Conservation (phyloP, 139 green algal genomes). For the Picochlorum sp. region DNA sequence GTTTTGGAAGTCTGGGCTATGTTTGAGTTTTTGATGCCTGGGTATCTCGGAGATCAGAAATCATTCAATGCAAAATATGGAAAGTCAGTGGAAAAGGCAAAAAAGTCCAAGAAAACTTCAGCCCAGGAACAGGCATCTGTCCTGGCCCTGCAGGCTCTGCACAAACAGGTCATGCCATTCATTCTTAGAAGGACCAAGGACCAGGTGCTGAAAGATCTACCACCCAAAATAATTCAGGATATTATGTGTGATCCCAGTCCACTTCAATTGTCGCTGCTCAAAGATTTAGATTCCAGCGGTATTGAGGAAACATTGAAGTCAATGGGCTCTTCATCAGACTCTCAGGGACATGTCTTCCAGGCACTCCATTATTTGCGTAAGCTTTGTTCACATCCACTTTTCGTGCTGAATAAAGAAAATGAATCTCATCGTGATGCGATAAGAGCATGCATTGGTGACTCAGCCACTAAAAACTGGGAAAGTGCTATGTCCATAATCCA, state of each 20-base stretch:
- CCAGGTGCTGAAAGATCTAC: slow-evolving; percentile 83
- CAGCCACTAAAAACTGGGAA: slow-evolving; percentile 13
- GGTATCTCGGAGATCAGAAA: slow-evolving; percentile 51
- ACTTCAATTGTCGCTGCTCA: slow-evolving; percentile 79
- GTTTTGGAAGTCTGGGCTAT: slow-evolving; percentile 92
- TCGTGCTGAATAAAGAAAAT: slow-evolving; percentile 70
- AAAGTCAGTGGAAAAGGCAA: slow-evolving; percentile 42
- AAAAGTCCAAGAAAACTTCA: slow-evolving; percentile 58
- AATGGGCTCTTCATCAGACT: not conserved
- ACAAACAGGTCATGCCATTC: slow-evolving; percentile 91
- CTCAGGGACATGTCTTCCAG: slow-evolving; percentile 39
- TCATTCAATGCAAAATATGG: slow-evolving; percentile 83
- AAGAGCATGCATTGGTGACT: slow-evolving; percentile 21
- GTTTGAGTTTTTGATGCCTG: slow-evolving; percentile 98
- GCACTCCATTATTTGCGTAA: slow-evolving; percentile 85
- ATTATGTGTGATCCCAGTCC: slow-evolving; percentile 71
- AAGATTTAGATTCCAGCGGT: slow-evolving; percentile 50
- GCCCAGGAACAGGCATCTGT: not conserved
- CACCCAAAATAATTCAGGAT: slow-evolving; percentile 95
- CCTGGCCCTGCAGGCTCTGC: slow-evolving; percentile 79
- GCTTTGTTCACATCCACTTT: slow-evolving; percentile 87
- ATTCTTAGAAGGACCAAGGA: slow-evolving; percentile 93
- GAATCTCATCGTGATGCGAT: slow-evolving; percentile 42
- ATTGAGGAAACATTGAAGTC: not conserved
- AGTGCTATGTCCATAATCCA: slow-evolving; percentile 23